Evolutionary conservation across 2,329 filamentous ascomycete genomes (phyloP), one percentile per base, ranked within the genome.

Genomic region (Botrytis galanthina): DNA sequence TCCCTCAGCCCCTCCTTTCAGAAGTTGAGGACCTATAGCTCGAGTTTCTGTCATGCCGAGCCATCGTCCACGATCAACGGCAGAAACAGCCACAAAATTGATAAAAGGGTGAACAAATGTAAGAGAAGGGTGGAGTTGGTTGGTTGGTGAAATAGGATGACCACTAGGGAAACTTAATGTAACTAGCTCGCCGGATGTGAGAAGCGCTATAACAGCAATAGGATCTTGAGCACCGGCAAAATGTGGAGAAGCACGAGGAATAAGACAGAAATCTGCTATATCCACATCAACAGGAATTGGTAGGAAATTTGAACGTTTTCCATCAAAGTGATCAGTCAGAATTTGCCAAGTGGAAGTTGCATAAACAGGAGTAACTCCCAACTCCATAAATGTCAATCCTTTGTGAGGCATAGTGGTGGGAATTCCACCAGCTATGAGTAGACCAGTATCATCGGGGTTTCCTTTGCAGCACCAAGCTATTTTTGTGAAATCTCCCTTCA

Each of bases 381-480:
- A 86, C 77, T 99, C 96, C 73, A 98, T 86, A 76, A 98, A 95
- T 0, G 93, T 97, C 75, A 99, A 83, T 8, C 93, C 93, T 81
- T 93, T 94, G 8, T 90, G 87, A 7, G 89, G 85, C 57, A 90
- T 87, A 29, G 91, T 91, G 0, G 88, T 87, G 2, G 88, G 85
- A 75, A 92, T 88, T 7, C 96, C 96, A 44, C 96, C 96, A 3
- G 94, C 93, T 72, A 99, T 87, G 57, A 99, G 83, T 37, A 99
- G 86, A 2, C 91, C 95, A 29, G 94, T 98, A 79, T 99, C 95
- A 79, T 99, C 96, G 0, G 94, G 92, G 79, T 98, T 97, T 74
- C 91, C 87, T 81, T 98, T 98, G 73, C 93, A 95, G 83, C 96
- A 99, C 96, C 96, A 99, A 1, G 91, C 88, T 73, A 98, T 90